Conservation (phyloP, 257 asterid species). For the Solanum appendiculatum region DNA sequence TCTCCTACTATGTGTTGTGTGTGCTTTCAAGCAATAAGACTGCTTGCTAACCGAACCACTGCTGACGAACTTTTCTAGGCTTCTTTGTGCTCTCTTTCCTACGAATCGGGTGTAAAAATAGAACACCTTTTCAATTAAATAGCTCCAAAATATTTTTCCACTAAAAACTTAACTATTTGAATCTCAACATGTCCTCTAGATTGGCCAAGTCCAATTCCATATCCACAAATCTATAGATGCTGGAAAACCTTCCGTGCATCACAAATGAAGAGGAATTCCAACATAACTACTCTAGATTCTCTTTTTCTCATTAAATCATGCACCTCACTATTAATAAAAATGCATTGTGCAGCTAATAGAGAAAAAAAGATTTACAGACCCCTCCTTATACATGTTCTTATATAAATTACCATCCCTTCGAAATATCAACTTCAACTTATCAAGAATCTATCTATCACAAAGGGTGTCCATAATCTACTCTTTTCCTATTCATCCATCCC, state of each 20-base stretch:
- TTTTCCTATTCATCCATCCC: too few species aligned
- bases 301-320: background rate
- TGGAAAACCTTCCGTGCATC: background rate
- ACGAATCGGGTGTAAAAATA: background rate
- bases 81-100: background rate
- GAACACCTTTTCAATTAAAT: background rate
- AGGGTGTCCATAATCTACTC: background rate
- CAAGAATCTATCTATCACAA: background rate
- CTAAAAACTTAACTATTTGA: background rate
- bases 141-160: background rate
- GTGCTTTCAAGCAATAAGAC: too few species aligned
- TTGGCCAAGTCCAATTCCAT: background rate
- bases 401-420: background rate
- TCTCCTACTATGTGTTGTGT: too few species aligned
- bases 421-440: background rate
- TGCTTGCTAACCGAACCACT: too few species aligned
- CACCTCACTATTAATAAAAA: background rate
- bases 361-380: background rate
- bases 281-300: background rate
- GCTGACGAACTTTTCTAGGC: background rate
- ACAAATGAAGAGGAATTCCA: background rate
- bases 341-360: background rate
- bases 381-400: background rate
- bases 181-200: background rate
- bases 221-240: too few species aligned